Evolutionary conservation across 192 early-diverging fungal species (phyloP).

Genomic region (Backusella circina): DNA sequence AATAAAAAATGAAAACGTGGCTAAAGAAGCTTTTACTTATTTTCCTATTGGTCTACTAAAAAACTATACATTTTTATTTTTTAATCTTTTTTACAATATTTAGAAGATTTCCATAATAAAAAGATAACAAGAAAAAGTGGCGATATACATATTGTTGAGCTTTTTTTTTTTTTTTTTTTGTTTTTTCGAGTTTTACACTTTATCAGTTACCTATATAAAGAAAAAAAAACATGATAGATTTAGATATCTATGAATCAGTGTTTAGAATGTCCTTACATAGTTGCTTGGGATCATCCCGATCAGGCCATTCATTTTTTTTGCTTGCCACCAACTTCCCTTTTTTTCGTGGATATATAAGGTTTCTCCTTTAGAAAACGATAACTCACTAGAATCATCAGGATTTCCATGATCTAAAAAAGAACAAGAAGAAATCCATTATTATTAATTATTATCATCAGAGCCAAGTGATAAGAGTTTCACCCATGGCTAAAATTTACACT

Average conservation of each 20-base stretch:
- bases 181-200: neutral
- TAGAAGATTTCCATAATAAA: neutral
- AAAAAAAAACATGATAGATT: neutral
- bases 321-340: conserved; percentile 98
- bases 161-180: neutral
- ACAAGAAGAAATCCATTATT: neutral
- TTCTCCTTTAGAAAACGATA: conserved; percentile 86
- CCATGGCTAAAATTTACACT: neutral
- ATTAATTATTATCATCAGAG: conserved; percentile 29
- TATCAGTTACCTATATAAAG: neutral
- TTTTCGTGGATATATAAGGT: conserved; percentile 84
- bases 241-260: neutral
- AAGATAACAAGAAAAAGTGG: neutral
- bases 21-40: neutral
- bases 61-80: neutral
- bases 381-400: conserved; percentile 87
- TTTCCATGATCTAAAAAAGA: conserved; percentile 69
- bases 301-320: conserved; percentile 73
- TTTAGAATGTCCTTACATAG: conserved; percentile 44
- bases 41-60: neutral
- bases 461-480: conserved; percentile 48
- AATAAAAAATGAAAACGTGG: neutral
- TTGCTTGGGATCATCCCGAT: conserved; percentile 90
- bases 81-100: neutral
- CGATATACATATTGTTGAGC: neutral